These are phyloP conservation scores for Rhinocladiella mackenziei DNA, from an alignment of 2,329 filamentous ascomycete genomes.

Conservation along the genomic window DNA sequence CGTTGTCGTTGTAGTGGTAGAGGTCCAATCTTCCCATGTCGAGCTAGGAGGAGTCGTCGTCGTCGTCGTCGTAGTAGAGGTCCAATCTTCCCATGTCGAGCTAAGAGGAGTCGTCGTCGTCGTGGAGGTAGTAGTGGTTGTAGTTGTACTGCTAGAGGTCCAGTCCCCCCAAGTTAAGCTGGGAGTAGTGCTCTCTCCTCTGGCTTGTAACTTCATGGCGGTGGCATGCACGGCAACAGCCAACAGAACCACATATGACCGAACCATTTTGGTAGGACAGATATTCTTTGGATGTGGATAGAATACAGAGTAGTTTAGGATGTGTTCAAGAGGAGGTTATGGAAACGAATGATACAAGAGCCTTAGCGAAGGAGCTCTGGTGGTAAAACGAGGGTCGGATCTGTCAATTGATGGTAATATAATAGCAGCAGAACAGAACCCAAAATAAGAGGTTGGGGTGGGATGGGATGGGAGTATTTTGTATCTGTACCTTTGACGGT, in stretches of 20 bases:
- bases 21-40: constrained; percentile 3
- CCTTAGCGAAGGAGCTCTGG: constrained; percentile 48
- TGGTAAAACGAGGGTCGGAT: constrained; percentile 19
- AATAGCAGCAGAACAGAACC: constrained; percentile 9
- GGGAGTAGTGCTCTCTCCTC: constrained; percentile 8
- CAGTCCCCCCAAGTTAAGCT: constrained; percentile 17
- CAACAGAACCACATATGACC: constrained; percentile 28
- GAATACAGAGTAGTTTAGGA: too few relatives aligned
- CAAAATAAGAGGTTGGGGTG: constrained; percentile 3
- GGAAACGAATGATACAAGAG: constrained; percentile 37
- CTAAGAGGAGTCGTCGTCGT: neutral
- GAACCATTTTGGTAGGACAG: constrained; percentile 26
- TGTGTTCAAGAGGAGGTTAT: constrained; percentile 5
- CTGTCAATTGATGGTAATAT: constrained; percentile 8
- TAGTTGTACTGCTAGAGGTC: constrained; percentile 26
- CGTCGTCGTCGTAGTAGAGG: constrained; percentile 30
- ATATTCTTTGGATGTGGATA: too few relatives aligned
- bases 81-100: constrained; percentile 26
- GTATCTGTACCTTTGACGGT: constrained; percentile 6
- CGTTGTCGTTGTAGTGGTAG: constrained; percentile 9
- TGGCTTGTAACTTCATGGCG: constrained; percentile 21
- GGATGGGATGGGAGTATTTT: constrained; percentile 14
- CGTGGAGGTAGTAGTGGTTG: constrained; percentile 28
- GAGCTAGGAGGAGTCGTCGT: too few relatives aligned
- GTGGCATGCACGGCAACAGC: constrained; percentile 28